Base-by-base conservation (phyloP, 1,284 basidiomycete species). In the Albatrellus sp. region DNA sequence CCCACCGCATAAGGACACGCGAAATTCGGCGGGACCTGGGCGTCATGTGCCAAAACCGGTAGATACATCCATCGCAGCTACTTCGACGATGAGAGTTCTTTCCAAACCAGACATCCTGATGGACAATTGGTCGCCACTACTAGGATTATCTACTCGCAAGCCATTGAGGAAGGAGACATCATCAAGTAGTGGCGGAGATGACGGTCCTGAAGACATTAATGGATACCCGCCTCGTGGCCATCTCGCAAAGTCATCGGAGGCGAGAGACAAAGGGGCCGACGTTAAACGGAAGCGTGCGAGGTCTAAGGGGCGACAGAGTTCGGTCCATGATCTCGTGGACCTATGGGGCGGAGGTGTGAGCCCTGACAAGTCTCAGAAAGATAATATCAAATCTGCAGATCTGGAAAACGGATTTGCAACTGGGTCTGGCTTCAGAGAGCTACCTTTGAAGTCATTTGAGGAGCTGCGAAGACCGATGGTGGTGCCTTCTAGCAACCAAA, bases 281-380 rank as follows among this genome's bases (percentile, higher is more conserved):
- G 50, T 48, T 14, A 49, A 50, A 41, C 46, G 52, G 20, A 51
- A 52, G 40, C 51, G 51, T 32, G 40, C 52, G 14, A 51, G 44
- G 43, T 55, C 58, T 34, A 77, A 75, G 53, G 66, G 71, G 29
- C 64, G 82, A 49, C 82, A 87, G 62, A 78, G 75, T 52, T 88
- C 85, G 7, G 83, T 88, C 19, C 81, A 88, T 55, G 80, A 88
- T 54, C 58, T 87, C 44, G 80, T 87, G 31, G 80, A 82, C 57
- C 59, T 88, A 24, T 86, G 78, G 68, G 80, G 80, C 39, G 81
- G 80, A 12, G 67, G 69, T 10, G 48, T 65, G 41, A 54, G 62
- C 34, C 53, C 50, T 37, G 48, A 51, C 32, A 52, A 50, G 24
- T 7, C 24, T 24, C 24, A 24, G 33, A 45, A 56, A 49, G 47